Conservation (phyloP, 495 filamentous ascomycete species). For the Sordaria brevicollis region DNA sequence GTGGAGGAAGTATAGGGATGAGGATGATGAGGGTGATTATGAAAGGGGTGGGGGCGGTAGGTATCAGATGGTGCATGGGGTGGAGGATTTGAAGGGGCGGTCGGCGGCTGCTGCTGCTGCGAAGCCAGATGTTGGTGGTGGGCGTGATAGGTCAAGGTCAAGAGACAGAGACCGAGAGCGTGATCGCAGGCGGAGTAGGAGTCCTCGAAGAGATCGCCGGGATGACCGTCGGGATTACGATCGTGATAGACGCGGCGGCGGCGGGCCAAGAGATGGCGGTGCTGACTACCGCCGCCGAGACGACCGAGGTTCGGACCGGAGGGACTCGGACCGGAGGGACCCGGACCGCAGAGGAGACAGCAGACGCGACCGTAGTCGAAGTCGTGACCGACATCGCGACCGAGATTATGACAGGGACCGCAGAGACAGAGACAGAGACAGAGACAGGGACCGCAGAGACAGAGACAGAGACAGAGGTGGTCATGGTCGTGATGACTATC, state of each 20-base stretch:
- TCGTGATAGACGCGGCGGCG: background rate
- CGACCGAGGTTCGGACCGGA: conserved; percentile 1
- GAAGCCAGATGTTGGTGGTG: conserved; percentile 1
- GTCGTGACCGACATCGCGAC: conserved; percentile 8
- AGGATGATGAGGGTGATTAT: conserved; percentile 45
- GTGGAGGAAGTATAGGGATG: conserved; percentile 77
- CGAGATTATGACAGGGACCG: conserved; percentile 14
- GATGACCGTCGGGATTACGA: conserved; percentile 4
- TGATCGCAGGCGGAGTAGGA: conserved; percentile 4
- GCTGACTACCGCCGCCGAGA: background rate
- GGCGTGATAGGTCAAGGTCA: conserved; percentile 4
- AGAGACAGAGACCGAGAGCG: conserved; percentile 6
- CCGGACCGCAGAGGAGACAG: conserved; percentile 27
- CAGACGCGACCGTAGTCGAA: conserved; percentile 11
- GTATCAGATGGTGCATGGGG: conserved; percentile 79
- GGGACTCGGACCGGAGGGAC: conserved; percentile 21
- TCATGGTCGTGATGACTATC: conserved; percentile 10
- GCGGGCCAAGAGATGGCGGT: background rate
- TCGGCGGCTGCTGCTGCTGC: conserved; percentile 21
- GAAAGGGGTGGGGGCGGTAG: conserved; percentile 32
- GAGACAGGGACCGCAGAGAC: conserved; percentile 10
- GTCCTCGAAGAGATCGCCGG: conserved; percentile 1
- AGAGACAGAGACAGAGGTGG: conserved; percentile 13
- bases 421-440: conserved; percentile 13
- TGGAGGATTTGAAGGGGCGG: conserved; percentile 48